Evolutionary conservation across 2,329 filamentous ascomycete genomes (phyloP).

Genomic region (Fusarium sp.): DNA sequence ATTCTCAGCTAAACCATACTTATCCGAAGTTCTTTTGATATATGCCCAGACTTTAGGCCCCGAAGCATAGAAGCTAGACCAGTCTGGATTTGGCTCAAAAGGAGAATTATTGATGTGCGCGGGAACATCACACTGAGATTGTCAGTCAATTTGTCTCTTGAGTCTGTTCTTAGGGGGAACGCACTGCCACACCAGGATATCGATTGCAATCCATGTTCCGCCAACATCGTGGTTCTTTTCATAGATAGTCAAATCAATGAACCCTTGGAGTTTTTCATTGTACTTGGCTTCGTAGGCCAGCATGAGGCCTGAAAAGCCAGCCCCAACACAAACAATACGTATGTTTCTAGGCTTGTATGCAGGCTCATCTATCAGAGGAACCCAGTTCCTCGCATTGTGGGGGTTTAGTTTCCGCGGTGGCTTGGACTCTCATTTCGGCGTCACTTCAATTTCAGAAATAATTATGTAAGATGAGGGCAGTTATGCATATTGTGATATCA

Average conservation of each 20-base stretch:
- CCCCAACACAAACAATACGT: not conserved
- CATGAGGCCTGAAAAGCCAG: not conserved
- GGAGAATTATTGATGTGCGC: not conserved
- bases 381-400: not conserved
- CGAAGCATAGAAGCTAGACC: not conserved
- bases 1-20: not conserved
- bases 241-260: not conserved
- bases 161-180: not conserved
- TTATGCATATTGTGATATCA: not conserved
- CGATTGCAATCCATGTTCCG: not conserved
- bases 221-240: not conserved
- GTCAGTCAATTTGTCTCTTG: accelerated
- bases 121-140: not conserved
- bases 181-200: not conserved
- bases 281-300: not conserved
- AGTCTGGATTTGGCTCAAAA: not conserved
- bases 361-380: not conserved
- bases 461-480: not conserved
- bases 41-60: not conserved
- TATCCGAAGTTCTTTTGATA: not conserved
- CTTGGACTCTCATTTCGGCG: not conserved
- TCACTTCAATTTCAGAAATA: not conserved
- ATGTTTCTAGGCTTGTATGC: not conserved
- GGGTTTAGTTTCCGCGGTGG: not conserved
- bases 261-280: not conserved